Evolutionary conservation across 2,329 filamentous ascomycete species (phyloP), one percentile per base, ranked within the genome.

Genomic region (Fusarium marasasianum): DNA sequence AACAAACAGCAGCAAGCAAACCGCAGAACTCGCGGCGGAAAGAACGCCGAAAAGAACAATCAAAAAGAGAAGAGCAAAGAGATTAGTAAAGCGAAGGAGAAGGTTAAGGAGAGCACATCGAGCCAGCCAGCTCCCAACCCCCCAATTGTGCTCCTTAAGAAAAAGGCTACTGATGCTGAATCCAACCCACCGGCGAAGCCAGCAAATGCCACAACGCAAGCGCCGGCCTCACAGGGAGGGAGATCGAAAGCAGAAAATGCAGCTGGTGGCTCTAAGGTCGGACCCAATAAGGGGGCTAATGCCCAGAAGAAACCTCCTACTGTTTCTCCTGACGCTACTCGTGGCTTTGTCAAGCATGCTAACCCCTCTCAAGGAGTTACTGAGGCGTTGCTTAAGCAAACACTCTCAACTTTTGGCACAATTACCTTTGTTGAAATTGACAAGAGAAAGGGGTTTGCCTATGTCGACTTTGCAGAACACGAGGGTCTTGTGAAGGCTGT

Each of bases 341-440:
- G 93, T 55, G 93, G 91, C 26, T 95, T 95, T 79, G 85, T 95
- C 69, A 95, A 95, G 81, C 92, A 95, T 77, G 93, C 92, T 58
- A 98, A 97, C 80, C 91, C 94, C 17, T 96, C 95, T 0, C 96
- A 98, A 80, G 96, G 96, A 20, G 93, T 98, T 53, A 98, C 94
- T 0, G 96, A 98, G 79, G 85, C 92, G 0, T 83, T 95, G 0
- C 89, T 98, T 4, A 91, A 92, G 77, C 89, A 92, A 75, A 91
- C 93, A 2, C 90, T 98, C 80, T 88, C 91, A 50, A 82, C 84
- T 1, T 97, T 94, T 76, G 96, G 96, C 4, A 82, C 89, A 3
- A 89, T 98, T 51, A 90, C 90, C 1, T 92, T 91, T 74, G 94
- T 98, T 24, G 96, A 98, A 77, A 96, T 98, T 61, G 96, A 98